Conservation (phyloP, 371 early-diverging fungal genomes). For the Mortierella sp. region DNA sequence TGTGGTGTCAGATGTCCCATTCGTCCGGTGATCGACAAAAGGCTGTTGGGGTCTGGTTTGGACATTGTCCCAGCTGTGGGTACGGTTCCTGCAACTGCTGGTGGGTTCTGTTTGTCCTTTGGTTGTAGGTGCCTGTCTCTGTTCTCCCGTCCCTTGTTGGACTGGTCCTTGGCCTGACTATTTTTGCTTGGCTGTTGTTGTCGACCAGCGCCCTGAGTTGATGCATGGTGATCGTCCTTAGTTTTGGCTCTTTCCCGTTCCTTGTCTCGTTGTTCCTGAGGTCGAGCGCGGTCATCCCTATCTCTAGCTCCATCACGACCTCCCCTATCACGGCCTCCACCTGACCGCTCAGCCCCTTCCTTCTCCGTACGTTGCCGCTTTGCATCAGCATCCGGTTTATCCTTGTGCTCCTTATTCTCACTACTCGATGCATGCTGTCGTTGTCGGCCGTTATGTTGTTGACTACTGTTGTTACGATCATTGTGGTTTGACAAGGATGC, state of each 20-base stretch:
- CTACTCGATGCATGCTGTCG: slow-evolving; percentile 19
- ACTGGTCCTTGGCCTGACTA: slow-evolving; percentile 21
- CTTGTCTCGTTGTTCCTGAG: slow-evolving; percentile 20
- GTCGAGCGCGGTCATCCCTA: slow-evolving; percentile 27
- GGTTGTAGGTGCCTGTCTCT: slow-evolving; percentile 9
- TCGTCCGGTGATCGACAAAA: slow-evolving; percentile 50
- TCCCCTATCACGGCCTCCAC: slow-evolving; percentile 11
- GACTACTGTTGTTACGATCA: slow-evolving; percentile 18
- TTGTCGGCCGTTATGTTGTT: slow-evolving; percentile 21
- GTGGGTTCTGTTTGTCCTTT: slow-evolving; percentile 27
- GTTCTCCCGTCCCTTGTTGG: slow-evolving; percentile 17
- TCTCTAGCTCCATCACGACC: slow-evolving; percentile 22
- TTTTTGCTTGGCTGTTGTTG: slow-evolving; percentile 7
- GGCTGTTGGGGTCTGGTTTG: slow-evolving; percentile 40
- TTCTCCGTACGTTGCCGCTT: slow-evolving; percentile 7
- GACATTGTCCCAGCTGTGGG: slow-evolving; percentile 5
- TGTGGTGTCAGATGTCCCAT: slow-evolving; percentile 41
- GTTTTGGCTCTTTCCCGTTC: slow-evolving; percentile 5
- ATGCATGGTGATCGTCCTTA: slow-evolving; percentile 4
- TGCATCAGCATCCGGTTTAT: background rate
- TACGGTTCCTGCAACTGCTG: background rate
- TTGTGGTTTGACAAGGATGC: slow-evolving; percentile 13
- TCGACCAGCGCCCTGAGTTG: slow-evolving; percentile 8
- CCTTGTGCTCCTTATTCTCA: slow-evolving; percentile 19
- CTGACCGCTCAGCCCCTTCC: slow-evolving; percentile 13